Percentiles rank a stretch among this genome's conserved stretches.
phyloP scores from a whole-genome alignment of 495 filamentous ascomycete species.

The Trichocladium antarcticum region DNA sequence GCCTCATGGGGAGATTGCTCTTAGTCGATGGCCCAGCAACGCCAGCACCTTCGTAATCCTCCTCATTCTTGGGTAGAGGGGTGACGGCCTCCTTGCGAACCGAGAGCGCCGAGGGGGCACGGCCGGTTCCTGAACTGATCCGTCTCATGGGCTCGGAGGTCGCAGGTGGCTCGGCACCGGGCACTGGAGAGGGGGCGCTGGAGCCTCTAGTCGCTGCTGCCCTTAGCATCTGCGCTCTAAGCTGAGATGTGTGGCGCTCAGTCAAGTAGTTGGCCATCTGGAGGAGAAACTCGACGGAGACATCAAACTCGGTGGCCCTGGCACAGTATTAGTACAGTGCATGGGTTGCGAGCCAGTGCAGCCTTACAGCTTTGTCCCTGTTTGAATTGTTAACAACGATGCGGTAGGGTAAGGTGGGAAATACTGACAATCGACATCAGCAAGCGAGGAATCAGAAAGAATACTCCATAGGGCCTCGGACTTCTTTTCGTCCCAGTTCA shows the following conservation, averaged over 20 bases:
- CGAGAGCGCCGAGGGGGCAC: conserved; percentile 53
- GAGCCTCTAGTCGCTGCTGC: conserved; percentile 43
- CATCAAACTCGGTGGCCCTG: conserved; percentile 43
- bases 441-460: conserved; percentile 65
- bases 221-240: conserved; percentile 81
- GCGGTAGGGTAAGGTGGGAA: conserved; percentile 1
- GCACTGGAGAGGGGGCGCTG: conserved; percentile 40
- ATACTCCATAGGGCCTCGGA: conserved; percentile 85
- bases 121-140: conserved; percentile 45
- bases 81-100: conserved; percentile 47
- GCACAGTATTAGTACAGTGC: conserved; percentile 16
- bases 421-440: conserved; percentile 70
- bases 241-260: conserved; percentile 77
- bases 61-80: conserved; percentile 40
- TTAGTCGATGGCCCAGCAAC: conserved; percentile 29
- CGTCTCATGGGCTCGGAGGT: conserved; percentile 47
- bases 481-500: conserved; percentile 57
- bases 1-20: conserved; percentile 23
- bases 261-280: conserved; percentile 94
- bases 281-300: conserved; percentile 76
- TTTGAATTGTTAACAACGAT: conserved; percentile 23
- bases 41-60: conserved; percentile 7
- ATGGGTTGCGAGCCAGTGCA: not conserved
- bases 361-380: conserved; percentile 73
- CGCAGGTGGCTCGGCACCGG: conserved; percentile 37